Base-by-base conservation (phyloP, 2,329 filamentous ascomycete species). In the Trichothecium roseum region DNA sequence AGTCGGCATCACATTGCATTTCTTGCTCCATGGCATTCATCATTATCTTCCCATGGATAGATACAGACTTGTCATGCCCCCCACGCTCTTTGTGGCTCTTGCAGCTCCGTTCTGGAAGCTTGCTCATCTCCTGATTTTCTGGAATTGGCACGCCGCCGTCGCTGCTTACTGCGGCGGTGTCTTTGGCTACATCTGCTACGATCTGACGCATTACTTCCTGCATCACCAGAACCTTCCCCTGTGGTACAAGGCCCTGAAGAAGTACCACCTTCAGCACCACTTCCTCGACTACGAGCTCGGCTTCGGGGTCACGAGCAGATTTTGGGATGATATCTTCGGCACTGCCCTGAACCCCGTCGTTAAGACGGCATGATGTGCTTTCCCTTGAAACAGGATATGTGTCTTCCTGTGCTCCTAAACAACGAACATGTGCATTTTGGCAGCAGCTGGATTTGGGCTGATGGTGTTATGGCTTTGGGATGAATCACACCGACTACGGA, bases 21-120 rank as follows among this genome's bases (percentile, higher is more conserved):
- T 98, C 63, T 64, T 95, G 28, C 82, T 98, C 18, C 91, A 98
- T 51, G 91, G 91, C 43, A 85, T 98, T 43, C 91, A 98, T 55
- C 91, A 98, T 61, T 98, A 96, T 60, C 74, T 98, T 4, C 91
- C 91, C n/a, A 96, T 98, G 91, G 91, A 98, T 64, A 89, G 81
- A 54, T 89, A 94, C 51, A 81, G 91, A 41, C 79, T 98, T 8
- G 91, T 98, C 45, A 96, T 98, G 91, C 91, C 91, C 1, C 91
- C 91, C 0, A 75, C 85, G 0, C 69, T 98, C 4, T 96, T 98
- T 54, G 42, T 89, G 17, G 71, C 74, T 10, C 78, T 98, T 15
- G 89, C 89, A 5, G 71, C 74, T 0, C 91, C 91, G 0, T 96
- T 96, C 66, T 98, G 85, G 81, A 84, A 85, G 57, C 67, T 98